Percentiles rank a stretch among this genome's conserved stretches.
These are phyloP conservation scores for Trichoderma breve DNA, from an alignment of 2,329 filamentous ascomycete genomes.

Conservation along the genomic window DNA sequence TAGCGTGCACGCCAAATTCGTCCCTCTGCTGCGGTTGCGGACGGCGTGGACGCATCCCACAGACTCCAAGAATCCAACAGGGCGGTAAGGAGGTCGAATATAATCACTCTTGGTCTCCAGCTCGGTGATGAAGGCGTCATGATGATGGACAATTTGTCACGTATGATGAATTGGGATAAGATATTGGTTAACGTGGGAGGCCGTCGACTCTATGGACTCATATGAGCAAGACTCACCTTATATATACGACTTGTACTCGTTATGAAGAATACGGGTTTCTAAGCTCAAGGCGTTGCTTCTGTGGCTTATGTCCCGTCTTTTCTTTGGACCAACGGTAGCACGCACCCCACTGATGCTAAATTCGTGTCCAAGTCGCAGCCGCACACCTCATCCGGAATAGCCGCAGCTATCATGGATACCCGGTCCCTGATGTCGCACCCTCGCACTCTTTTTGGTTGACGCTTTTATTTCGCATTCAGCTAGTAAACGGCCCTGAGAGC, in stretches of 20 bases:
- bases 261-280: neutral
- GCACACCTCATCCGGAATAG: neutral
- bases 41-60: neutral
- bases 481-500: neutral
- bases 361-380: neutral
- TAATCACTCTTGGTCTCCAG: neutral
- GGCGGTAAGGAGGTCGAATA: neutral
- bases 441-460: neutral
- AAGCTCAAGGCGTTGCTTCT: neutral
- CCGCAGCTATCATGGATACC: neutral
- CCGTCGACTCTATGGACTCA: neutral
- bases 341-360: neutral
- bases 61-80: neutral
- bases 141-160: neutral
- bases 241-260: neutral
- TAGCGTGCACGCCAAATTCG: neutral
- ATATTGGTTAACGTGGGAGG: neutral
- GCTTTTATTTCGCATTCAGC: accelerated
- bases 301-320: neutral
- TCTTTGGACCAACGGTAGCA: neutral
- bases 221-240: neutral
- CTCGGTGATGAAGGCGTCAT: neutral
- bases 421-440: neutral
- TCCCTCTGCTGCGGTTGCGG: neutral
- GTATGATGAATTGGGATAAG: neutral